These are phyloP conservation scores for Delitschia confertaspora DNA, from an alignment of 495 filamentous ascomycete species.

Conservation along the genomic window DNA sequence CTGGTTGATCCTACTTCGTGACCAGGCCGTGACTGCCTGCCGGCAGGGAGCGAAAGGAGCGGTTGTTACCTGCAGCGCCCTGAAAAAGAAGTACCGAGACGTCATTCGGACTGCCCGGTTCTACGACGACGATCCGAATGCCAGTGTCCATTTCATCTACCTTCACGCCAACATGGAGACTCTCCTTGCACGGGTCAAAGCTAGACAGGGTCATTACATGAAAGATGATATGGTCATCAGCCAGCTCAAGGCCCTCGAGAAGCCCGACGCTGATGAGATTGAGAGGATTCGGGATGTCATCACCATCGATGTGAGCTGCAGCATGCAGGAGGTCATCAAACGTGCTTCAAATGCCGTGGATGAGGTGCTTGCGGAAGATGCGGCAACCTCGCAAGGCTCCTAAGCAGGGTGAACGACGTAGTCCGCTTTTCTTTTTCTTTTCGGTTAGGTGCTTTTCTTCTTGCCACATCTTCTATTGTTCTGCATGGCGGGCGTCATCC, in stretches of 20 bases:
- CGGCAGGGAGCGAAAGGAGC: conserved; percentile 58
- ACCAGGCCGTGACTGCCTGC: conserved; percentile 58
- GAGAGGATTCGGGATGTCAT: conserved; percentile 54
- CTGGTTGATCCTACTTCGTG: conserved; percentile 85
- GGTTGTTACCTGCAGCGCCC: conserved; percentile 88
- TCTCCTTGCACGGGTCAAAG: conserved; percentile 63
- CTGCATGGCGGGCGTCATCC: conserved; percentile 13
- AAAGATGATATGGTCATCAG: conserved; percentile 94
- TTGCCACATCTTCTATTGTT: conserved; percentile 11
- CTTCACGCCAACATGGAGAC: conserved; percentile 66
- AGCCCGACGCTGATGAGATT: conserved; percentile 66
- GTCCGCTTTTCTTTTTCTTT: neutral
- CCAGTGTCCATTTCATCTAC: conserved; percentile 89
- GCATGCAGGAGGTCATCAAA: conserved; percentile 56
- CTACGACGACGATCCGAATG: conserved; percentile 54
- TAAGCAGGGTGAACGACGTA: neutral
- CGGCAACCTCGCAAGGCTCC: neutral
- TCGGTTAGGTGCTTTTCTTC: neutral
- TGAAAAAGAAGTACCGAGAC: conserved; percentile 96
- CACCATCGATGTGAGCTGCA: conserved; percentile 65
- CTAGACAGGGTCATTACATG: conserved; percentile 86
- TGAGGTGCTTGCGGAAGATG: conserved; percentile 8
- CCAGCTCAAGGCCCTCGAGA: conserved; percentile 78
- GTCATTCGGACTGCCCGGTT: conserved; percentile 82
- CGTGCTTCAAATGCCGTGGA: conserved; percentile 38